Base-by-base conservation (phyloP, 768 basidiomycete species). In the Boletus rubroflammeus region DNA sequence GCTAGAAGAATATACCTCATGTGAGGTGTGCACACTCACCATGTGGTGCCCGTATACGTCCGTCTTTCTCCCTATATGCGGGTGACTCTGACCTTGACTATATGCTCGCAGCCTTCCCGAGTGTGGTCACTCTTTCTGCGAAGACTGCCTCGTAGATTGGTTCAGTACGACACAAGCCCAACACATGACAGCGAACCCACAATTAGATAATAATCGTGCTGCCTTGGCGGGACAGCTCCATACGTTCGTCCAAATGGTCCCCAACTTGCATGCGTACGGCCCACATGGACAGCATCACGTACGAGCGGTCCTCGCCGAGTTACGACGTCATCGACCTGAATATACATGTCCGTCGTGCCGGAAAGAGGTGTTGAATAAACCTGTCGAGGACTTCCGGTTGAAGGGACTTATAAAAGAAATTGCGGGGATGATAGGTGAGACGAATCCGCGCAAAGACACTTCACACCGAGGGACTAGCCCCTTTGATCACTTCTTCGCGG, bases 271-370 rank as follows among this genome's bases (percentile, higher is more conserved):
- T 11, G 50, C 55, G 3, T 61, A 64, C 17, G 49, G 50, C 32
- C 47, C 35, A 5, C 61, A 59, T 6, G 51, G 63, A 3, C 63
- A 53, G 43, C 45, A 47, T 14, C 62, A 66, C 40, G 19, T 67
- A 2, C 58, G 50, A 14, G 57, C 61, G 0, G 7, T 70, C 19
- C 59, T 67, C 36, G 43, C 52, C 34, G 48, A 62, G 53, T 15
- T 62, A 62, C 60, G 57, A 64, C 73, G 42, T 58, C 56, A 66
- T 58, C 56, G 74, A 34, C 85, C 84, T 0, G 64, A 76, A 29
- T 88, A 85, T 59, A 81, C 81, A 2, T 90, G 88, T 51, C 88
- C 88, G 3, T 81, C 79, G 5, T 90, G 88, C 60, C 76, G 88
- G 48, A 72, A 76, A 43, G 60, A 66, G 13, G 78, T 85, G 11